These are phyloP conservation scores for Oryza brachyantha DNA, from an alignment of 176 grass and related monocot species.

Conservation along the genomic window DNA sequence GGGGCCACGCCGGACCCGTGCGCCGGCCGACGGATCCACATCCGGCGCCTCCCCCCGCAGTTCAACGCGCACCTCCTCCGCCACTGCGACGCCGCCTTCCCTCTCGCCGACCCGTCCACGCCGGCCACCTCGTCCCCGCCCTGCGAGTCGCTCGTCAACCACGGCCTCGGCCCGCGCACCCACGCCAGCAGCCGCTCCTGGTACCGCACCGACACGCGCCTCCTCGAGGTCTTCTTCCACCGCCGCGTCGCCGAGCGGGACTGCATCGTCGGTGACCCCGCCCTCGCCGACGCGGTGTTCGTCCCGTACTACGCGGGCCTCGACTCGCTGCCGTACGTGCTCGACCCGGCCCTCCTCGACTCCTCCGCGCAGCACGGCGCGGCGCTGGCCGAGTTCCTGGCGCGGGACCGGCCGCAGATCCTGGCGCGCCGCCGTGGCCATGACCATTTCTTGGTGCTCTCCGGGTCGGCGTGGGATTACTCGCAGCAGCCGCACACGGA, in stretches of 20 bases:
- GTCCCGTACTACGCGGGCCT: constrained; percentile 81
- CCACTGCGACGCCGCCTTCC: constrained; percentile 51
- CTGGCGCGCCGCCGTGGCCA: constrained; percentile 51
- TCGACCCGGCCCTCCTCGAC: constrained; percentile 34
- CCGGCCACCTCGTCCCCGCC: constrained; percentile 31
- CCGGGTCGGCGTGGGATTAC: constrained; percentile 75
- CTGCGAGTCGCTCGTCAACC: constrained; percentile 59
- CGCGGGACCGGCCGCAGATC: constrained; percentile 28
- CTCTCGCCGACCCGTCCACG: constrained; percentile 51
- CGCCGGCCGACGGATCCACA: constrained; percentile 55
- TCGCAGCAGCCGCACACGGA: constrained; percentile 36
- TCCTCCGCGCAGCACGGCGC: constrained; percentile 45
- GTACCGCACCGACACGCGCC: constrained; percentile 64
- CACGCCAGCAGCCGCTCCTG: constrained; percentile 48
- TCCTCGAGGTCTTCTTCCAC: constrained; percentile 77
- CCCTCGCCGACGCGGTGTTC: constrained; percentile 61
- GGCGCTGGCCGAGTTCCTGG: constrained; percentile 45
- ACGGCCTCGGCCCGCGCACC: constrained; percentile 63
- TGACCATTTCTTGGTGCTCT: constrained; percentile 72
- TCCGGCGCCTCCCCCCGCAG: constrained; percentile 31
- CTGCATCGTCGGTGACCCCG: constrained; percentile 45
- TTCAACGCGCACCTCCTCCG: constrained; percentile 67
- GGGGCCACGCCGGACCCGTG: constrained; percentile 19
- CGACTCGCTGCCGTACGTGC: constrained; percentile 69
- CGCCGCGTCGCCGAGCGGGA: constrained; percentile 45